Evolutionary conservation across 768 basidiomycete genomes (phyloP).

Genomic region (Boletales sp.): DNA sequence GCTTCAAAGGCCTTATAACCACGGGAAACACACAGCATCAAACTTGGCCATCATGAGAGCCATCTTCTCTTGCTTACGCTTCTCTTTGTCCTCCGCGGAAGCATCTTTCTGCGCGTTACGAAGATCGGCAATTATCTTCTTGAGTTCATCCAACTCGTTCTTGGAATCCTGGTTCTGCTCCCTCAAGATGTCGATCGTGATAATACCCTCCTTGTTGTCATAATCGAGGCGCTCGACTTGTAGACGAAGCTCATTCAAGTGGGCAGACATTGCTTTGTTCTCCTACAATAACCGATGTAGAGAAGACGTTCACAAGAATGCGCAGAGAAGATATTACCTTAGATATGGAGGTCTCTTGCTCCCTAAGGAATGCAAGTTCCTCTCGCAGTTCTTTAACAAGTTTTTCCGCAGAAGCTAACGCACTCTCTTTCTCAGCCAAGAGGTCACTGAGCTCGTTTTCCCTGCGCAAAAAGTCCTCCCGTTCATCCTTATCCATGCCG

Average conservation of each 20-base stretch:
- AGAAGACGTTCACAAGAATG: slow-evolving; percentile 1
- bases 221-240: slow-evolving; percentile 91
- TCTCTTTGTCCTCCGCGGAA: slow-evolving; percentile 95
- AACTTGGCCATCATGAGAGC: slow-evolving; percentile 99
- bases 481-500: slow-evolving; percentile 90
- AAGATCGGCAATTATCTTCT: slow-evolving; percentile 71
- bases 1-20: not conserved
- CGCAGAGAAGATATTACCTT: slow-evolving; percentile 46
- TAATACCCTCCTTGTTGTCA: slow-evolving; percentile 91
- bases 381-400: slow-evolving; percentile 84
- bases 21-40: slow-evolving; percentile 65
- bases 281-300: slow-evolving; percentile 50
- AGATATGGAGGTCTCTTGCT: slow-evolving; percentile 77
- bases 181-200: slow-evolving; percentile 91
- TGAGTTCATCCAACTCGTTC: slow-evolving; percentile 85
- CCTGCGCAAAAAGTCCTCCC: slow-evolving; percentile 92
- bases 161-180: slow-evolving; percentile 90
- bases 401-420: slow-evolving; percentile 77
- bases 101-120: slow-evolving; percentile 81
- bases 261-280: slow-evolving; percentile 90
- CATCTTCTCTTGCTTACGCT: slow-evolving; percentile 99
- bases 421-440: slow-evolving; percentile 87
- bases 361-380: slow-evolving; percentile 86
- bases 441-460: slow-evolving; percentile 97
- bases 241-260: slow-evolving; percentile 88